Base-by-base conservation (phyloP, 164 flowering plant species). In the Nymphaea colorata region DNA sequence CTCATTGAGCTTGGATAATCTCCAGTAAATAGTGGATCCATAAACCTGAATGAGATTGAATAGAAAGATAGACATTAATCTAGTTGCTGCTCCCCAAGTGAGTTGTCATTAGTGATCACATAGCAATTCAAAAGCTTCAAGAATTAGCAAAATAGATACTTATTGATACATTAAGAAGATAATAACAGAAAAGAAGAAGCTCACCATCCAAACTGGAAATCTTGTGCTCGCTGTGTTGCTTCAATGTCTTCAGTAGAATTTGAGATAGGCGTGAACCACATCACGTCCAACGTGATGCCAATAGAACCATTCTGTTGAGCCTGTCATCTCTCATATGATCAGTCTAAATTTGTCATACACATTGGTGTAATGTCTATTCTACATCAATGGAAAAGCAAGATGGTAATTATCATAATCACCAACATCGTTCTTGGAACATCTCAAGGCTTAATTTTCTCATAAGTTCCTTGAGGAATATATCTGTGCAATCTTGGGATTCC, bases 161-260 rank as follows among this genome's bases (percentile, higher is more conserved):
- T 25, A 25, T 25, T 25, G 36, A 25, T 25, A 25, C 36, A 25
- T 25, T 25, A 25, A 25, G 36, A 25, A 25, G 36, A 25, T 25
- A 0, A 25, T 25, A 0, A 25, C 36, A 25, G 36, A 25, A 25
- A 25, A 25, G 36, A 25, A 25, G 36, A 25, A 25, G n/a, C 36
- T 70, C 82, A 94, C 98, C 98, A 94, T 64, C 97, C 98, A 68
- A 91, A 79, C 75, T 88, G 87, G 72, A 91, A 93, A 65, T 93
- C 97, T 71, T 82, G 86, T 15, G 98, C 96, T 75, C 96, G 82
- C 67, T 86, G 86, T 44, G 98, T 70, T 16, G 98, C 98, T 66
- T 81, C 86, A 44, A 86, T 80, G 75, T 91, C 95, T 42, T 70
- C 83, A 3, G 80, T 65, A 6, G 87, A 74, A 79, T 88, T 90